Evolutionary conservation across 345 rosid species (phyloP).

Genomic region (Citrus reticulata): DNA sequence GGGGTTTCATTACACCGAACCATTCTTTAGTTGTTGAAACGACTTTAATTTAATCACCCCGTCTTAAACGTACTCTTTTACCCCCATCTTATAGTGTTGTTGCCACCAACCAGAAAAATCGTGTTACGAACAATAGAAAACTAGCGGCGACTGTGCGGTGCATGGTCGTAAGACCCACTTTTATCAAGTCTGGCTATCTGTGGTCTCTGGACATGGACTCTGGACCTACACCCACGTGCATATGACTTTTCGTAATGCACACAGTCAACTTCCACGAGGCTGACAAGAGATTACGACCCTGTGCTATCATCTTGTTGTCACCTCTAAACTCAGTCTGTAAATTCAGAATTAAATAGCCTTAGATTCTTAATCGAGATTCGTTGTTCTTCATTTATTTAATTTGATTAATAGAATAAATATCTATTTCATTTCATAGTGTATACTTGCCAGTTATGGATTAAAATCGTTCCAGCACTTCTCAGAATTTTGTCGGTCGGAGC

Average conservation of each 20-base stretch:
- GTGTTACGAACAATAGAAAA: too few species aligned
- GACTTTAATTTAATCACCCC: not conserved
- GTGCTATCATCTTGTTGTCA: not conserved
- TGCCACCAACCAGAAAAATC: too few species aligned
- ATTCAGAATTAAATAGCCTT: too few species aligned
- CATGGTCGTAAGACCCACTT: too few species aligned
- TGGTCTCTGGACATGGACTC: not conserved
- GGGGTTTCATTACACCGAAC: slow-evolving; percentile 6
- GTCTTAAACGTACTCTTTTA: too few species aligned
- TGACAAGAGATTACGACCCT: not conserved
- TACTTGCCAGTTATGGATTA: not conserved
- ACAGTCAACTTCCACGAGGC: not conserved
- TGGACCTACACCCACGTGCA: slow-evolving; percentile 1
- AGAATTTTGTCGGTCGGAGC: not conserved
- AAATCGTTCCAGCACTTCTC: not conserved
- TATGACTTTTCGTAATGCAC: not conserved
- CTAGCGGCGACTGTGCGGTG: too few species aligned
- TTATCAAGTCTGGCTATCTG: not conserved
- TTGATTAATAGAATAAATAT: too few species aligned
- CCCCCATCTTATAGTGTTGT: too few species aligned
- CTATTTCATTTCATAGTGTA: not conserved
- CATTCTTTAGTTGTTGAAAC: not conserved
- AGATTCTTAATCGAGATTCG: not conserved
- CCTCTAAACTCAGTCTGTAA: not conserved
- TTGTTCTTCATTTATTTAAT: not conserved